Percentiles rank a stretch among this genome's conserved stretches.
These are phyloP conservation scores for Ustilago shanxiensis DNA, from an alignment of 1,284 basidiomycete genomes.

Conservation along the genomic window DNA sequence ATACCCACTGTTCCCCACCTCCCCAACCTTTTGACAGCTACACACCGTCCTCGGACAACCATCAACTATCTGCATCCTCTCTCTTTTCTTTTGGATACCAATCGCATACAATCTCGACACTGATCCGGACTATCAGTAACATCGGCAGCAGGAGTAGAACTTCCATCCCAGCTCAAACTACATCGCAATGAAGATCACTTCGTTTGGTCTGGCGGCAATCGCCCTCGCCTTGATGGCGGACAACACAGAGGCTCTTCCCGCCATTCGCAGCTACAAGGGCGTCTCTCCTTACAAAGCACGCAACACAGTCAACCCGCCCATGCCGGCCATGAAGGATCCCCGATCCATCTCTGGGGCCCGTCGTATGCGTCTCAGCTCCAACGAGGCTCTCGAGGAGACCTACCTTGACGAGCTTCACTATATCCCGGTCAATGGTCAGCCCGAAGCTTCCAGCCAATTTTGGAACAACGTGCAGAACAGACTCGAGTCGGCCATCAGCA, in stretches of 20 bases:
- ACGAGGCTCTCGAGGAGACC: constrained; percentile 43
- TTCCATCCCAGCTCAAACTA: background rate
- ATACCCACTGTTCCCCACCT: background rate
- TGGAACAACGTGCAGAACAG: constrained; percentile 49
- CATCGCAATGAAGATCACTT: constrained; percentile 48
- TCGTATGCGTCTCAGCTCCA: constrained; percentile 47
- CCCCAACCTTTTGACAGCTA: background rate
- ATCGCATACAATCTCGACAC: constrained; percentile 6
- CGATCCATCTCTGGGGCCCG: constrained; percentile 34
- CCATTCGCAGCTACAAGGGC: constrained; percentile 47
- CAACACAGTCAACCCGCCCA: constrained; percentile 24
- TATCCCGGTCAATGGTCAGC: constrained; percentile 16
- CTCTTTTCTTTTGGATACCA: background rate
- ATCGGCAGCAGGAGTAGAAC: constrained; percentile 1
- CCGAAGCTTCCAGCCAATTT: constrained; percentile 39
- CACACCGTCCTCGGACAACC: constrained; percentile 4
- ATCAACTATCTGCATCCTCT: background rate
- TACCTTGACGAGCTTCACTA: constrained; percentile 54
- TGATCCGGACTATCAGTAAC: constrained; percentile 22
- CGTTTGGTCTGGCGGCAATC: constrained; percentile 47
- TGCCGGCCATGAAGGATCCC: constrained; percentile 41
- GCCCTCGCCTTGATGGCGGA: constrained; percentile 48
- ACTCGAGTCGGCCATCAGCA: constrained; percentile 39
- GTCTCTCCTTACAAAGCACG: constrained; percentile 44
- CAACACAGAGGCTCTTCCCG: constrained; percentile 46